Evolutionary conservation across 139 green algal species (phyloP).

Genomic region (Ulvella scutata): DNA sequence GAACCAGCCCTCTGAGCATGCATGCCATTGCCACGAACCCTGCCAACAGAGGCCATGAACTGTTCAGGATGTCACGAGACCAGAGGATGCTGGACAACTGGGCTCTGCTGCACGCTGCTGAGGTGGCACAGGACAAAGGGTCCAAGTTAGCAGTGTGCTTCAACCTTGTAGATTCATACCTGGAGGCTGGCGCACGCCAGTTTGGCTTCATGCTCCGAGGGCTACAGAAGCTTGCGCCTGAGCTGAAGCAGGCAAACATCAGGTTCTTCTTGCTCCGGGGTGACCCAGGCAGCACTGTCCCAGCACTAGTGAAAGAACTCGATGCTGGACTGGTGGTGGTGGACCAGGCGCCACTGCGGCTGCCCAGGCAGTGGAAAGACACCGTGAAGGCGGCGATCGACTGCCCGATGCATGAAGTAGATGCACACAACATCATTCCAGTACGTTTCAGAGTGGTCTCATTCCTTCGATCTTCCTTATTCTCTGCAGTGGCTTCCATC

Average conservation of each 20-base stretch:
- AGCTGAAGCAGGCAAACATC: constrained; percentile 42
- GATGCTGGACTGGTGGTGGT: constrained; percentile 67
- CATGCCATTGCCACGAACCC: not conserved
- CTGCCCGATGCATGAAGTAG: constrained; percentile 69
- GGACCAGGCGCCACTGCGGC: constrained; percentile 69
- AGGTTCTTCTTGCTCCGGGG: constrained; percentile 61
- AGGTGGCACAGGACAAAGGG: constrained; percentile 27
- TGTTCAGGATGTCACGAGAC: constrained; percentile 72
- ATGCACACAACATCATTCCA: constrained; percentile 94
- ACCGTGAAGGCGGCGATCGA: constrained; percentile 13
- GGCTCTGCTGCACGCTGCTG: constrained; percentile 73
- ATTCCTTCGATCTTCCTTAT: too few relatives aligned
- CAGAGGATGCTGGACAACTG: constrained; percentile 89
- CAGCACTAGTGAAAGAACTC: constrained; percentile 37
- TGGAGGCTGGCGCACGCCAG: constrained; percentile 60
- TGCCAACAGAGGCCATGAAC: not conserved
- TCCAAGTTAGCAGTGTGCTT: constrained; percentile 55
- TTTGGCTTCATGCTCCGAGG: constrained; percentile 82
- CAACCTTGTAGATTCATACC: constrained; percentile 67
- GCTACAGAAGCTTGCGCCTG: constrained; percentile 42
- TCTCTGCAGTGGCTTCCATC: too few relatives aligned
- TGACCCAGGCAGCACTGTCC: constrained; percentile 55
- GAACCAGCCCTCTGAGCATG: not conserved
- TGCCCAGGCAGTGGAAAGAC: constrained; percentile 54
- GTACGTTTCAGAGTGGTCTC: too few relatives aligned